A percentile compares a stretch with the other conserved stretches of the same genome.
phyloP scores from a whole-genome alignment of 495 filamentous ascomycete species.

The Penicillium flavigenum region DNA sequence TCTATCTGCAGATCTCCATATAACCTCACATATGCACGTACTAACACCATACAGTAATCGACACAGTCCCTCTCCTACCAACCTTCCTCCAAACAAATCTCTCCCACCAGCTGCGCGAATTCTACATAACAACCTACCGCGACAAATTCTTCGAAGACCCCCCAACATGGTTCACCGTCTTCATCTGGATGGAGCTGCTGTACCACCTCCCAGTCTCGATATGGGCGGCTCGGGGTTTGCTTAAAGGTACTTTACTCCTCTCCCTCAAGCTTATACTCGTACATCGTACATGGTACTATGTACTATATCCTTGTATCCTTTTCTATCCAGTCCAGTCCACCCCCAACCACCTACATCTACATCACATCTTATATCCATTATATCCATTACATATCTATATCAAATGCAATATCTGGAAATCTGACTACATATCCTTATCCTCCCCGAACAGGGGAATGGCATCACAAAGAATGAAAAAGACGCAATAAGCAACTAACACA shows the following conservation, averaged over 20 bases:
- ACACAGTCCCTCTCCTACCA: conserved; percentile 66
- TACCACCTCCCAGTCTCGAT: conserved; percentile 68
- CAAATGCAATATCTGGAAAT: not conserved
- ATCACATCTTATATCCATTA: not conserved
- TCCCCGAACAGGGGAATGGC: not conserved
- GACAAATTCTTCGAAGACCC: conserved; percentile 71
- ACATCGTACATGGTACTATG: not conserved
- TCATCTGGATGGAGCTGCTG: conserved; percentile 65
- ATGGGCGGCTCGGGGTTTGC: conserved; percentile 58
- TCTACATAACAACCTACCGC: conserved; percentile 66
- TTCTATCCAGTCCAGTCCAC: not conserved
- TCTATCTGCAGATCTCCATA: not conserved
- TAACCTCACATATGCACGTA: not conserved
- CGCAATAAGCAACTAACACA: conserved; percentile 9
- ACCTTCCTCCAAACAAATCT: conserved; percentile 49
- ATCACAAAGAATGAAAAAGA: not conserved
- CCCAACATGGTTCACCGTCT: conserved; percentile 69
- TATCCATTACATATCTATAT: not conserved
- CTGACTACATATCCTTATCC: not conserved
- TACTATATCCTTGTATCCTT: not conserved
- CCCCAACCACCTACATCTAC: not conserved
- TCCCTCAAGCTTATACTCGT: not conserved
- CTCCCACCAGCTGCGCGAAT: conserved; percentile 52
- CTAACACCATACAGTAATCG: conserved; percentile 50
- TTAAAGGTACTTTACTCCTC: conserved; percentile 43